These are phyloP conservation scores for Suhomyces maxii DNA, from an alignment of 1,139 yeast genomes.

Conservation along the genomic window DNA sequence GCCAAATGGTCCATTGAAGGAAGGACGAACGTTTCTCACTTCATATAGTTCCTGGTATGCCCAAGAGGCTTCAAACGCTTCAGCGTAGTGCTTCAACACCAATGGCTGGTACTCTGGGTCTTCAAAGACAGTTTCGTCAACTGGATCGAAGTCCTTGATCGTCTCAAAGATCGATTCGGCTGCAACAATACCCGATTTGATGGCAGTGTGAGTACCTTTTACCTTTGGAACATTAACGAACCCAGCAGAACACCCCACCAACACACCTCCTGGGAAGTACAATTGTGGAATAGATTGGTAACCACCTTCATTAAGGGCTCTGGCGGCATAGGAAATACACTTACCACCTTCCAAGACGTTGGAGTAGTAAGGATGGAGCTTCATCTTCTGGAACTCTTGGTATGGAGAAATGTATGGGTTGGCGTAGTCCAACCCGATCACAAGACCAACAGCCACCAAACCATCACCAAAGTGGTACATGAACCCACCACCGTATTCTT, in stretches of 20 bases:
- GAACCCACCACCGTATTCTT: conserved; percentile 93
- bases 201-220: conserved; percentile 97
- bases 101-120: conserved; percentile 42
- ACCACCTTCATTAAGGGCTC: conserved; percentile 97
- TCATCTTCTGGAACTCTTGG: conserved; percentile 93
- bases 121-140: conserved; percentile 49
- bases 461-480: conserved; percentile 96
- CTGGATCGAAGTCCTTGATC: conserved; percentile 48
- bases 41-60: conserved; percentile 75
- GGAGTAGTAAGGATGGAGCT: conserved; percentile 84
- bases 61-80: conserved; percentile 75
- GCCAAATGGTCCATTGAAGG: conserved; percentile 74
- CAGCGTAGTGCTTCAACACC: conserved; percentile 59
- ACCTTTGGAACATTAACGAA: conserved; percentile 95
- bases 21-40: conserved; percentile 88
- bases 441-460: conserved; percentile 84
- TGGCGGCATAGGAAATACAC: conserved; percentile 90
- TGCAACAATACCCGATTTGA: conserved; percentile 92
- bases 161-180: conserved; percentile 78
- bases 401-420: conserved; percentile 95
- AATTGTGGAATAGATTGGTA: conserved; percentile 86
- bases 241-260: conserved; percentile 95
- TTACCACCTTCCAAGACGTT: conserved; percentile 80
- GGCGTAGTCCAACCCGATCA: conserved; percentile 86
- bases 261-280: conserved; percentile 91